Evolutionary conservation across 257 asterid genomes (phyloP).

Genomic region (Plectranthus barbatus): DNA sequence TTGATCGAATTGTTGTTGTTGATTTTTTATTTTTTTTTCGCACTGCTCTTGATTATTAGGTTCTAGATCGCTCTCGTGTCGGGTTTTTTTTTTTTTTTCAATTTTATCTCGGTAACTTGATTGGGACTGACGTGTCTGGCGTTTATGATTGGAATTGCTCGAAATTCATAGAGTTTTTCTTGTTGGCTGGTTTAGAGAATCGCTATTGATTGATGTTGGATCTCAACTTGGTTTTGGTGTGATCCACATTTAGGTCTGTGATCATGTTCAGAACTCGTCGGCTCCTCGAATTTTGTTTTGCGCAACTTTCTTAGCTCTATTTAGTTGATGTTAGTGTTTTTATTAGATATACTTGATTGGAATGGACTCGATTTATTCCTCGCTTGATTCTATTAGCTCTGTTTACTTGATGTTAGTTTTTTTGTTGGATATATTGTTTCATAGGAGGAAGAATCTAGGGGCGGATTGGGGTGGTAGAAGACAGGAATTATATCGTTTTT

Average conservation of each 20-base stretch:
- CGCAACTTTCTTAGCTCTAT: not conserved
- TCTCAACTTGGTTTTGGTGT: conserved; percentile 5
- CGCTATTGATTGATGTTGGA: conserved; percentile 6
- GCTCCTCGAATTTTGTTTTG: not conserved
- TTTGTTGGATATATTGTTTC: not conserved
- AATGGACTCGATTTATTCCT: not conserved
- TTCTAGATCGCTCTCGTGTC: conserved; percentile 15
- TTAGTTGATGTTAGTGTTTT: not conserved
- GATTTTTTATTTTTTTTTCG: not conserved
- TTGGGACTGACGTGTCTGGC: not conserved
- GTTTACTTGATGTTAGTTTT: not conserved
- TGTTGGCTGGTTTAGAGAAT: too few relatives aligned
- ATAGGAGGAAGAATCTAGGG: not conserved
- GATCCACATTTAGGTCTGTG: conserved; percentile 2
- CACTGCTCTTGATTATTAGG: not conserved
- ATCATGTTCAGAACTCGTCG: not conserved
- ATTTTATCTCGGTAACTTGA: not conserved
- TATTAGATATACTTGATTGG: too few relatives aligned
- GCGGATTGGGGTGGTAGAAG: not conserved
- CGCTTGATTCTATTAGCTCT: not conserved
- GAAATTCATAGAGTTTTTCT: not conserved
- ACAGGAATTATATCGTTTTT: not conserved
- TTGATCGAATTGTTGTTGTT: not conserved
- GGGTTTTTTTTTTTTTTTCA: not conserved
- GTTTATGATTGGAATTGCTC: not conserved